Percentiles rank a stretch among this genome's conserved stretches.
Evolutionary conservation across 306 rosid genomes (phyloP).

Genomic region (Sesbania bispinosa): DNA sequence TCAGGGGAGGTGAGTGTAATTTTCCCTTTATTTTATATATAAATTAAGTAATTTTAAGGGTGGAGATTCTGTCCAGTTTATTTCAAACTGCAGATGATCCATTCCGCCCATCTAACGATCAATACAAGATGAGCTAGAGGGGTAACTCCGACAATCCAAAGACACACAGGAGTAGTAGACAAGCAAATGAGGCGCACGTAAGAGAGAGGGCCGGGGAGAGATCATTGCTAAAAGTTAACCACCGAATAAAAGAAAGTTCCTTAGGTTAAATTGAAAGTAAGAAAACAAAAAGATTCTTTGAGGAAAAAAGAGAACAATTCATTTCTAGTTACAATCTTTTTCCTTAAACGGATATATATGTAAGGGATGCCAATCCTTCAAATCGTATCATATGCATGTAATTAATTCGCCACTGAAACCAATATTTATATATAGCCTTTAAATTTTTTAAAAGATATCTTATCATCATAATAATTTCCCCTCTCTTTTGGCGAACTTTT

Average conservation of each 20-base stretch:
- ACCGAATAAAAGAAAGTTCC: neutral
- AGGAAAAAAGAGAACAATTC: neutral
- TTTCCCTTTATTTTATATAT: too few relatives aligned
- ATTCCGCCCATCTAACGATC: too few relatives aligned
- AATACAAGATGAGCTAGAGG: too few relatives aligned
- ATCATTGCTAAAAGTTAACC: slow-evolving; percentile 10
- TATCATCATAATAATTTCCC: neutral
- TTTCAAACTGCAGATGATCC: too few relatives aligned
- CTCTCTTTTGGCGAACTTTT: slow-evolving; percentile 28
- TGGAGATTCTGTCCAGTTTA: too few relatives aligned
- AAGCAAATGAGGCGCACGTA: too few relatives aligned
- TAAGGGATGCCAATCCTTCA: neutral
- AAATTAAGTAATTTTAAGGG: too few relatives aligned
- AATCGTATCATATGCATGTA: neutral
- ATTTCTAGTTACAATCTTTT: neutral
- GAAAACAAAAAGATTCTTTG: neutral
- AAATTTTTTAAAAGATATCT: neutral
- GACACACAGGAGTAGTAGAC: too few relatives aligned
- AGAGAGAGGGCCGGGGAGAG: too few relatives aligned
- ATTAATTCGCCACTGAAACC: slow-evolving; percentile 12
- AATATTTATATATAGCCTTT: slow-evolving; percentile 13
- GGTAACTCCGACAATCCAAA: too few relatives aligned
- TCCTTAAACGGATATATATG: neutral
- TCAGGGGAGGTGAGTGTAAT: too few relatives aligned
- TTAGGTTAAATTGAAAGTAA: neutral